Percentiles rank a stretch among this genome's conserved stretches.
Evolutionary conservation across 129 eudicot species (phyloP).

Genomic region (Helichrysum umbraculigerum): DNA sequence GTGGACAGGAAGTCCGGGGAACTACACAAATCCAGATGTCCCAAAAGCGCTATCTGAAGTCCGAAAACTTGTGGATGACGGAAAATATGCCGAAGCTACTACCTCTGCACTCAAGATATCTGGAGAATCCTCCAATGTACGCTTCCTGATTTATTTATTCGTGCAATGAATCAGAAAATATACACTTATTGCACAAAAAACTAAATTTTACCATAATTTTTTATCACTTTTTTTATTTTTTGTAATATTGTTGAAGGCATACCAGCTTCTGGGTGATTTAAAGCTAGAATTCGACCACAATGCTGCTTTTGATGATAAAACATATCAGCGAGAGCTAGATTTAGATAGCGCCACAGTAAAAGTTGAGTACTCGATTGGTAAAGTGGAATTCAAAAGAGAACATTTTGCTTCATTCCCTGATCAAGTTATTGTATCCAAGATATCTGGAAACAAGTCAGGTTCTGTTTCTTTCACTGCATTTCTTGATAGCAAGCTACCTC

Average conservation of each 20-base stretch:
- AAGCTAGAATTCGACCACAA: constrained; percentile 49
- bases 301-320: constrained; percentile 27
- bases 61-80: constrained; percentile 60
- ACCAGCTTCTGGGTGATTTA: constrained; percentile 25
- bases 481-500: constrained; percentile 10
- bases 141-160: neutral
- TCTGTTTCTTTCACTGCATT: constrained; percentile 49
- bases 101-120: constrained; percentile 49
- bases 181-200: neutral
- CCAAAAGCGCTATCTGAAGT: constrained; percentile 50
- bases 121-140: constrained; percentile 53
- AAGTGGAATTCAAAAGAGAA: constrained; percentile 45
- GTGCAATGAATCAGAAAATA: neutral
- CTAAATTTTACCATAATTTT: neutral
- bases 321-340: constrained; percentile 62
- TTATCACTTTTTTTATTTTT: neutral
- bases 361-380: constrained; percentile 48
- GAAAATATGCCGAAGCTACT: constrained; percentile 65
- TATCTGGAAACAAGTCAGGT: constrained; percentile 55
- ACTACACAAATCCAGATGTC: constrained; percentile 56
- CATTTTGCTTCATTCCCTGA: constrained; percentile 67
- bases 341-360: constrained; percentile 54
- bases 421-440: constrained; percentile 59
- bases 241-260: constrained; percentile 9
- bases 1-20: constrained; percentile 65